Percentiles rank a stretch among this genome's conserved stretches.
These are phyloP conservation scores for Penicillium silybi DNA, from an alignment of 495 filamentous ascomycete species.

Conservation along the genomic window DNA sequence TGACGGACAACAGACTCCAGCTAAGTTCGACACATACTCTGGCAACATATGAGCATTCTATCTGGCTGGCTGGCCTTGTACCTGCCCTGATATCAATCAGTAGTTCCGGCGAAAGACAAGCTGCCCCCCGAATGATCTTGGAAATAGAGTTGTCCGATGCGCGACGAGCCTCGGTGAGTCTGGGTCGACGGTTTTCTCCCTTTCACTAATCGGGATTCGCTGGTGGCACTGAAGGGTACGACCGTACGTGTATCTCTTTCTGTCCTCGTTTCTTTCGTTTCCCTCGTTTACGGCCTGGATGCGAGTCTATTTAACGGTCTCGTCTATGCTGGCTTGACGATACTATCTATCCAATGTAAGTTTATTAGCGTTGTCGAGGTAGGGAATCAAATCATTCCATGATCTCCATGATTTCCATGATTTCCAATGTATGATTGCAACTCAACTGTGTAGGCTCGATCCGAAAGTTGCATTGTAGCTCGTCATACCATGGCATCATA, in stretches of 20 bases:
- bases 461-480: not conserved
- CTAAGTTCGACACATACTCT: conserved; percentile 46
- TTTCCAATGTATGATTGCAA: not conserved
- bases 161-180: conserved; percentile 9
- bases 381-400: conserved; percentile 8
- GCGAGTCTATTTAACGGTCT: not conserved
- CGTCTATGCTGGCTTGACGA: conserved; percentile 2
- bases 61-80: conserved; percentile 20
- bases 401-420: not conserved
- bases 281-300: conserved; percentile 2
- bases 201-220: conserved; percentile 4
- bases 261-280: not conserved
- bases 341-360: conserved; percentile 19
- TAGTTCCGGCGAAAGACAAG: conserved; percentile 29
- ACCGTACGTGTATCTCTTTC: conserved; percentile 15
- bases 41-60: conserved; percentile 26
- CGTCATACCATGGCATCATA: not conserved
- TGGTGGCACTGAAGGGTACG: conserved; percentile 6
- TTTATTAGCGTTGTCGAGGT: conserved; percentile 16
- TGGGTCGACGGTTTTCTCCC: conserved; percentile 1
- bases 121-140: not conserved
- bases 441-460: not conserved
- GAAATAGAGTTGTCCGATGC: not conserved
- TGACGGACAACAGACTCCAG: conserved; percentile 30
- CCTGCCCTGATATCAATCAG: conserved; percentile 33